Percentiles rank a stretch among this genome's conserved stretches.
phyloP scores from a whole-genome alignment of 202 grass and related monocot genomes.

The Digitaria exilis region DNA sequence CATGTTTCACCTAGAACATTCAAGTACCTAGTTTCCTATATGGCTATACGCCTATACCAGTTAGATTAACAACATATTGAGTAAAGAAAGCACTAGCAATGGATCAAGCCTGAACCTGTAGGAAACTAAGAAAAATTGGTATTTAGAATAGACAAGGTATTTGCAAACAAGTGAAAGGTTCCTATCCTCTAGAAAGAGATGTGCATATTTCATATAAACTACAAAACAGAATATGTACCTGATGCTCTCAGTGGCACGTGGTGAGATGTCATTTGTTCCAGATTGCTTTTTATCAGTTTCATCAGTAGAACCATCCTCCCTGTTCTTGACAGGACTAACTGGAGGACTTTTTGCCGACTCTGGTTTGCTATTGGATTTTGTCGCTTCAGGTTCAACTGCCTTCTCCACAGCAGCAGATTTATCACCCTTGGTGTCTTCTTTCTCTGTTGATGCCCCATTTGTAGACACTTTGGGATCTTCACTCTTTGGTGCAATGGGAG shows the following conservation, averaged over 20 bases:
- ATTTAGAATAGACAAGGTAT: conserved; percentile 15
- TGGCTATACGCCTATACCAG: conserved; percentile 1
- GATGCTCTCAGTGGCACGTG: conserved; percentile 60
- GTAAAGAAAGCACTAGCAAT: not conserved
- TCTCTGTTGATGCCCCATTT: conserved; percentile 53
- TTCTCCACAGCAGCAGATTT: conserved; percentile 49
- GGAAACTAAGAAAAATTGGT: conserved; percentile 8
- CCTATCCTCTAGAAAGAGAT: conserved; percentile 2
- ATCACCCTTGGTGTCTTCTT: conserved; percentile 65
- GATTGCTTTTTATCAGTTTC: conserved; percentile 49
- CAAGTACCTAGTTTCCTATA: conserved; percentile 3
- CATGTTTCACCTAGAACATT: conserved; percentile 1
- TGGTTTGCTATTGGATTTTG: conserved; percentile 41
- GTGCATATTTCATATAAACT: conserved; percentile 20
- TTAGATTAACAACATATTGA: conserved; percentile 12
- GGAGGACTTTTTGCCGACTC: conserved; percentile 57
- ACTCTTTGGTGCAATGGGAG: conserved; percentile 55
- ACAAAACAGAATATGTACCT: conserved; percentile 65
- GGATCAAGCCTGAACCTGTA: conserved; percentile 2
- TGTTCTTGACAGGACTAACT: conserved; percentile 72
- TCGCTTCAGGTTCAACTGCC: conserved; percentile 52
- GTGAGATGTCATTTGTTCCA: conserved; percentile 65
- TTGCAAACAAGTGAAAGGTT: not conserved
- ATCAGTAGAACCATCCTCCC: conserved; percentile 50
- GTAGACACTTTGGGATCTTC: conserved; percentile 56